Evolutionary conservation across 176 grass and related monocot genomes (phyloP), one percentile per base, ranked within the genome.

Genomic region (Aegilops longissima): DNA sequence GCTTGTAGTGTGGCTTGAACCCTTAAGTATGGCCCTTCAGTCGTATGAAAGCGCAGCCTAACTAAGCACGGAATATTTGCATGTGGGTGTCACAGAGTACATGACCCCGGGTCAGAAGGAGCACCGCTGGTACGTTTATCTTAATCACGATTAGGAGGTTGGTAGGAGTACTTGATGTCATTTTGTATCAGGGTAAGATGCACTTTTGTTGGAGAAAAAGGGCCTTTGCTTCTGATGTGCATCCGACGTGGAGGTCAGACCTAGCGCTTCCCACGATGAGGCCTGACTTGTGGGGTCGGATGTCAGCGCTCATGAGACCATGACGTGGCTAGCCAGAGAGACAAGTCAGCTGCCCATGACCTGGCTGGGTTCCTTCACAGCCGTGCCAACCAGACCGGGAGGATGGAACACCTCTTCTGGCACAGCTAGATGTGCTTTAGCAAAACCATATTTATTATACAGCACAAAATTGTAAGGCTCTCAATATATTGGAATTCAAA

Each of bases 81-180:
- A 81, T 76, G 89, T 91, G 85, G 49, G 7, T 70, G 76, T 87
- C 84, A 87, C 54, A 21, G 6, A 58, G 54, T 20, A 58, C 66
- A 45, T 87, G 84, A 83, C 74, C 72, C 63, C 52, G 10, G 70
- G 61, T 4, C 30, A 8, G 67, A 70, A 38, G 38, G 62, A 74
- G 62, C 35, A 49, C 67, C 38, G 67, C 24, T 74, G 40, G 39
- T 74, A 20, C 39, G n/a, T 49, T 42, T 75, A 73, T 75, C 42
- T 23, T 70, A 58, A 18, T 58, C 17, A 38, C 9, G 68, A n/a
- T 21, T 36, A n/a, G 68, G 6, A 34, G 66, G 30, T 68, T 68
- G 65, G 25, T 17, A 16, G 14, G 54, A 58, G 52, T 2, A 7
- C 2, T 6, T 5, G 27, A 31, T 66, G 16, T 66, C 64, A 31